Evolutionary conservation across 2,329 filamentous ascomycete species (phyloP), one percentile per base, ranked within the genome.

Genomic region (Penicillium sp.): DNA sequence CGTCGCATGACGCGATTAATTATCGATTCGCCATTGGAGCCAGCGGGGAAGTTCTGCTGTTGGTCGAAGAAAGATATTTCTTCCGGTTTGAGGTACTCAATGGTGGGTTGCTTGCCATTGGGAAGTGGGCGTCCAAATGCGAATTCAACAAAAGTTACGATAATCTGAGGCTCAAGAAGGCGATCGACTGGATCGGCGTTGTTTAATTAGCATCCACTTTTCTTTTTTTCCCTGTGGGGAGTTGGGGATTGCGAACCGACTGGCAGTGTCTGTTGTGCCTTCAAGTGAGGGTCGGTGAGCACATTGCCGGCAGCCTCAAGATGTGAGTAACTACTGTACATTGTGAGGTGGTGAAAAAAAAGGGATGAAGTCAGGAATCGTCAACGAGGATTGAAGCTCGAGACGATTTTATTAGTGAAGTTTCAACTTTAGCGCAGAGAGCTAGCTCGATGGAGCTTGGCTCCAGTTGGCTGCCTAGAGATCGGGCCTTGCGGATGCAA

Each of bases 111-210:
- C n/a, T 48, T 53, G 14, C 59, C 60, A 41, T 60, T 56, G 3
- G 59, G 59, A 7, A 64, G 51, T 0, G 49, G 22, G 1, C 41
- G 40, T 2, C 38, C 33, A 9, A 36, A 1, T 9, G 44, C 48
- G 29, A 58, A 63, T 19, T 46, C 34, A 4, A 62, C 7, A 16
- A 64, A 64, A 6, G 56, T 29, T 6, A 29, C 43, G 9, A 61
- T 49, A 0, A 60, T 61, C 39, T 64, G 61, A 9, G 58, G 57
- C 35, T 63, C 62, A 28, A 65, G 39, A n/a, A 64, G 33, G n/a
- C 56, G 59, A 57, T 64, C 62, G 30, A 64, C 62, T 65, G 31
- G 6, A 29, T 19, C n/a, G 14, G 33, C n/a, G 14, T 14, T 22
- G 6, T 31, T 4, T n/a, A 13, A n/a, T 44, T 38, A 44, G 33